phyloP scores from a whole-genome alignment of 2,329 filamentous ascomycete species.

The Trichoderma gracile region DNA sequence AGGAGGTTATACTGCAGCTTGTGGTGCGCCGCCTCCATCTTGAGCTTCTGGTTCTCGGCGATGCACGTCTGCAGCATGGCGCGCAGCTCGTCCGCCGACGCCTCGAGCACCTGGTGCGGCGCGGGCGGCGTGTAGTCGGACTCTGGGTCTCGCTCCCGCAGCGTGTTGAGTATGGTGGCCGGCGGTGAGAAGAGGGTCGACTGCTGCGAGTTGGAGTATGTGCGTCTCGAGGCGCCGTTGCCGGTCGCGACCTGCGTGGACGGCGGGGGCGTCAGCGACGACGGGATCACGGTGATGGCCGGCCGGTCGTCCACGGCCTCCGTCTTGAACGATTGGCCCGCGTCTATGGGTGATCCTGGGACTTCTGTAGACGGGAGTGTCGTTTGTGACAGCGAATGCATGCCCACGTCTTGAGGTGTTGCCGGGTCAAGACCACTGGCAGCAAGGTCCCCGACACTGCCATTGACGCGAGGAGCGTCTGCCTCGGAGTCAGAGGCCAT shows the following conservation, averaged over 20 bases:
- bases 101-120: slow-evolving; percentile 52
- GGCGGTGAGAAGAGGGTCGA: slow-evolving; percentile 57
- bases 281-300: slow-evolving; percentile 53
- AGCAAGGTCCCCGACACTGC: slow-evolving; percentile 36
- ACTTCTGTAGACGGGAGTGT: slow-evolving; percentile 61
- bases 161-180: slow-evolving; percentile 45
- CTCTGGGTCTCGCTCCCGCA: slow-evolving; percentile 36
- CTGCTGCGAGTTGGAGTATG: slow-evolving; percentile 47
- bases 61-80: slow-evolving; percentile 57
- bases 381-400: slow-evolving; percentile 48
- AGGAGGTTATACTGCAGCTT: slow-evolving; percentile 87
- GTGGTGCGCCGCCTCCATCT: slow-evolving; percentile 85
- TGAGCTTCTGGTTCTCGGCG: slow-evolving; percentile 60
- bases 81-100: slow-evolving; percentile 57
- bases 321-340: slow-evolving; percentile 51
- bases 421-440: slow-evolving; percentile 39
- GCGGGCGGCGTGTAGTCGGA: slow-evolving; percentile 52
- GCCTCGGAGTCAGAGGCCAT: slow-evolving; percentile 40
- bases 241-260: slow-evolving; percentile 51
- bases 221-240: slow-evolving; percentile 34
- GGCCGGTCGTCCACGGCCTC: slow-evolving; percentile 51
- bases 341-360: slow-evolving; percentile 54
- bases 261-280: slow-evolving; percentile 59
- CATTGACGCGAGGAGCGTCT: slow-evolving; percentile 36
- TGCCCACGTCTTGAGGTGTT: slow-evolving; percentile 37